A percentile compares a stretch with the other conserved stretches of the same genome.
phyloP scores from a whole-genome alignment of 2,329 filamentous ascomycete species.

The Sphaerostilbella broomeana region DNA sequence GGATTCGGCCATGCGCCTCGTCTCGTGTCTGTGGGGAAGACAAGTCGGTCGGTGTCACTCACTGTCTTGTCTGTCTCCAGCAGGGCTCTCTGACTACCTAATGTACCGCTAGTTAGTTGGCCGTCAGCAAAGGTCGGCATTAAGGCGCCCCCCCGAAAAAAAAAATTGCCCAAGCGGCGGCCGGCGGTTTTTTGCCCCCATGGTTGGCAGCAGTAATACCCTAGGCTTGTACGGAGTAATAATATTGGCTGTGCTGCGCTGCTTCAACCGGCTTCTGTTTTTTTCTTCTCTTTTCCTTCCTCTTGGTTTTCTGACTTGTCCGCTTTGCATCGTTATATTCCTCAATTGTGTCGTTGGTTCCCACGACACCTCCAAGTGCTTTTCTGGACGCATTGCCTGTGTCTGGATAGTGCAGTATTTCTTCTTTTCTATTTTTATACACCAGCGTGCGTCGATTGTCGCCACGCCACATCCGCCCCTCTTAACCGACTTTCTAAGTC shows the following conservation, averaged over 20 bases:
- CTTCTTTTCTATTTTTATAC: constrained; percentile 5
- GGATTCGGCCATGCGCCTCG: too few species aligned
- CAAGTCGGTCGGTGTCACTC: too few species aligned
- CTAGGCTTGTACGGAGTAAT: too few species aligned
- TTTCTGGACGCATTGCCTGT: constrained; percentile 1
- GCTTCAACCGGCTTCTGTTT: constrained; percentile 20
- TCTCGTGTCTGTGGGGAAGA: too few species aligned
- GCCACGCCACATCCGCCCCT: constrained; percentile 2
- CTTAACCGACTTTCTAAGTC: background rate
- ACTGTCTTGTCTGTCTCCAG: too few species aligned
- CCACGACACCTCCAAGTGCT: constrained; percentile 1
- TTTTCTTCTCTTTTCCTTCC: constrained; percentile 6
- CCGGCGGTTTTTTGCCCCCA: too few species aligned
- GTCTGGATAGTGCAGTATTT: constrained; percentile 2
- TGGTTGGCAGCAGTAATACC: too few species aligned
- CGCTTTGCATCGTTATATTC: background rate
- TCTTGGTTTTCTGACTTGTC: background rate
- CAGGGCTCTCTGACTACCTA: too few species aligned
- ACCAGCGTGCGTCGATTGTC: background rate
- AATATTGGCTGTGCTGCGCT: background rate
- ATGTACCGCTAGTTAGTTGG: too few species aligned
- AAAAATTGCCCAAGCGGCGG: too few species aligned
- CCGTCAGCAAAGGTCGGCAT: too few species aligned
- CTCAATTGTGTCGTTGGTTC: background rate
- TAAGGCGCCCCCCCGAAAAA: too few species aligned